Percentiles rank a stretch among this genome's conserved stretches.
phyloP scores from a whole-genome alignment of 164 flowering plant species.

The Tetrastigma voinierianum region DNA sequence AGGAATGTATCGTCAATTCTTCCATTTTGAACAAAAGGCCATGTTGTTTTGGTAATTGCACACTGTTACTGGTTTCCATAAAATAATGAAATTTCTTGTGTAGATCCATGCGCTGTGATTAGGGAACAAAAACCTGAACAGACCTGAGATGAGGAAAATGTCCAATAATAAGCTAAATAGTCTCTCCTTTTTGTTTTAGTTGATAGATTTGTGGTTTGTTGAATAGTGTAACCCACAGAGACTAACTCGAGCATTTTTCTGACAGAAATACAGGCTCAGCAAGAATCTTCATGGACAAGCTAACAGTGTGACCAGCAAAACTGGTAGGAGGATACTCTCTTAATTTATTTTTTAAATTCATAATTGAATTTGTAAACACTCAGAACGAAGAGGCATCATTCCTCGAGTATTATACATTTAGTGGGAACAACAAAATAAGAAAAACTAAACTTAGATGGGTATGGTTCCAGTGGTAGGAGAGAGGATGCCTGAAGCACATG shows the following conservation, averaged over 20 bases:
- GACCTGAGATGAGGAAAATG: too few species aligned
- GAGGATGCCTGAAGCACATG: constrained; percentile 51
- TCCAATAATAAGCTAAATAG: too few species aligned
- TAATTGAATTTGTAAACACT: background rate
- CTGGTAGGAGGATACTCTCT: constrained; percentile 41
- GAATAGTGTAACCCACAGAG: background rate
- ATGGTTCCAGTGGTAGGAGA: constrained; percentile 38
- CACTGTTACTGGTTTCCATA: too few species aligned
- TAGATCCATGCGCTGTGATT: too few species aligned
- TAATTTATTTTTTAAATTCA: background rate
- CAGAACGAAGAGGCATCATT: background rate
- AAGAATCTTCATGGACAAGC: constrained; percentile 79
- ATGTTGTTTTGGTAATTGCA: background rate
- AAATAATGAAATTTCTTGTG: too few species aligned
- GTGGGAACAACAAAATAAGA: background rate
- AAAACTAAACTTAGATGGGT: constrained; percentile 17
- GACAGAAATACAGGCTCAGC: constrained; percentile 89
- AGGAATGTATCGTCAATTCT: too few species aligned
- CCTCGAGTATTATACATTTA: background rate
- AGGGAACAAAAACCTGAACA: too few species aligned
- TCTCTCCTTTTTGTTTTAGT: too few species aligned
- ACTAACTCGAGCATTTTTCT: constrained; percentile 20
- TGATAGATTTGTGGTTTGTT: too few species aligned
- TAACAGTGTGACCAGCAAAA: constrained; percentile 43
- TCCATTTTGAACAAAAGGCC: background rate